Conservation (phyloP, 2,329 filamentous ascomycete species). For the Chalara sp. region DNA sequence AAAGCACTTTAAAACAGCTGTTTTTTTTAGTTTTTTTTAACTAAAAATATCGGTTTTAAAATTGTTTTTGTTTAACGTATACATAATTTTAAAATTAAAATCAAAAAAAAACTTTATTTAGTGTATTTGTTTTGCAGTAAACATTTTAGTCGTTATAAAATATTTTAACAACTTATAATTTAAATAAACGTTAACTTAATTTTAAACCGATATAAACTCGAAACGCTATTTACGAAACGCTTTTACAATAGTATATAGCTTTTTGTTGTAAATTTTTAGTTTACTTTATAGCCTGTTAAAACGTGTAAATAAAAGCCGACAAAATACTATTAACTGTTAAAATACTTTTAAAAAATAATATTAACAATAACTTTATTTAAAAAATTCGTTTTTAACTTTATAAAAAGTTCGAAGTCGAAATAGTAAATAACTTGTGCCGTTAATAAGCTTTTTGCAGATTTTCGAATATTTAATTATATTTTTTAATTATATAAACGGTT, state of each 20-base stretch:
- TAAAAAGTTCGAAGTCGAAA: background rate
- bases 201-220: background rate
- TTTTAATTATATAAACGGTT: background rate
- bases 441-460: background rate
- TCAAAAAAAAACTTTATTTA: background rate
- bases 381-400: conserved; percentile 4
- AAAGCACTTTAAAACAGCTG: background rate
- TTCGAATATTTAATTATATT: background rate
- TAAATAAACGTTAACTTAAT: background rate
- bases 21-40: background rate
- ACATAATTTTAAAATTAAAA: conserved; percentile 4
- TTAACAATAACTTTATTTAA: conserved; percentile 7
- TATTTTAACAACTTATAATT: conserved; percentile 7
- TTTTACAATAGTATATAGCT: conserved; percentile 24
- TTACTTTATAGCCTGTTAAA: conserved; percentile 23
- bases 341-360: conserved; percentile 3
- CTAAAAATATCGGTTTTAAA: background rate
- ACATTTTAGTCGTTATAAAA: conserved; percentile 9
- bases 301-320: conserved; percentile 17
- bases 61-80: conserved; percentile 3
- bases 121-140: background rate
- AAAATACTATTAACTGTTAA: background rate
- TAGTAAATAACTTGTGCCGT: background rate
- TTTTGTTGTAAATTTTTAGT: conserved; percentile 24
- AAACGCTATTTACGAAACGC: conserved; percentile 4